These are phyloP conservation scores for Pythium dissotocum DNA, from an alignment of 352 stramenopile species.

Conservation along the genomic window DNA sequence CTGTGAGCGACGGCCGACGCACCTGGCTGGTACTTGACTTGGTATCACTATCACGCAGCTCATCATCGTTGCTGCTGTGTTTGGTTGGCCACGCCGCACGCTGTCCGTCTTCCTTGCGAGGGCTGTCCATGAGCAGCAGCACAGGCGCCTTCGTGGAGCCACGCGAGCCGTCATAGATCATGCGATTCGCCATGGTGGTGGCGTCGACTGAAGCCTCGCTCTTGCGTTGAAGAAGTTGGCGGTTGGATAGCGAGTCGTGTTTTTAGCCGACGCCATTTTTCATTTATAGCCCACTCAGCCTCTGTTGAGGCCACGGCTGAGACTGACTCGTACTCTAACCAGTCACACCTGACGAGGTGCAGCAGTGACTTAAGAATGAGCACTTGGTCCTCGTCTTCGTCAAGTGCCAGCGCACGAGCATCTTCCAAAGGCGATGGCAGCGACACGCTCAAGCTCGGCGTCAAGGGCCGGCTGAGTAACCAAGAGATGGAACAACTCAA, in stretches of 20 bases:
- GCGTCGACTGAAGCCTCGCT: too few relatives aligned
- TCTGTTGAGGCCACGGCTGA: neutral
- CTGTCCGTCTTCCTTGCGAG: conserved; percentile 18
- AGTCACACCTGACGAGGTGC: neutral
- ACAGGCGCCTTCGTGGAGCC: conserved; percentile 4
- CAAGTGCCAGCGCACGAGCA: neutral
- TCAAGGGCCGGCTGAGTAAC: conserved; percentile 60
- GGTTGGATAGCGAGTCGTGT: neutral
- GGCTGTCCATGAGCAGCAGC: conserved; percentile 30
- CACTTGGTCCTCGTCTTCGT: neutral
- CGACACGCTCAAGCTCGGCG: conserved; percentile 30
- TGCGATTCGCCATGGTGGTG: conserved; percentile 1
- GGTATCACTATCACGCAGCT: neutral
- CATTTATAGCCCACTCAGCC: neutral
- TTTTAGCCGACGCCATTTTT: neutral
- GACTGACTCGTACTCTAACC: neutral
- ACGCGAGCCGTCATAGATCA: neutral
- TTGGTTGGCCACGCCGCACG: neutral
- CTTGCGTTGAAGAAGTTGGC: neutral
- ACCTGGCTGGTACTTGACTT: neutral
- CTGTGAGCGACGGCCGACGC: conserved; percentile 6
- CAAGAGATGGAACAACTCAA: conserved; percentile 72
- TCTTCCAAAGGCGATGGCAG: neutral
- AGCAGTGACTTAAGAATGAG: neutral
- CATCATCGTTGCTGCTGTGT: neutral